Percentiles rank a stretch among this genome's conserved stretches.
Evolutionary conservation across 192 early-diverging fungal genomes (phyloP).

Genomic region (Jimgerdemannia flammicorona): DNA sequence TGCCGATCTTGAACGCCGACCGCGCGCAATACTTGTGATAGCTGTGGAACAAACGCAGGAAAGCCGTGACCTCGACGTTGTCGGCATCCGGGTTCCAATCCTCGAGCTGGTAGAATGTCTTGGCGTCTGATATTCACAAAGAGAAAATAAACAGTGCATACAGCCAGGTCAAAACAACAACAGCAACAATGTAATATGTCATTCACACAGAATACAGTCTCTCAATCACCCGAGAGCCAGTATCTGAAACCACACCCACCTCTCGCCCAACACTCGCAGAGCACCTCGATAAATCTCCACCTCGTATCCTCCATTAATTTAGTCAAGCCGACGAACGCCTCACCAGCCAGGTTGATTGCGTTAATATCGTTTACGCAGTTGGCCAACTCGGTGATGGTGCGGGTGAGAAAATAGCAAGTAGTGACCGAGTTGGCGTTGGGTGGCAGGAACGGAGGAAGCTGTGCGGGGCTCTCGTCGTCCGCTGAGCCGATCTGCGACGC

Average conservation of each 20-base stretch:
- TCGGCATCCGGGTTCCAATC: conserved; percentile 67
- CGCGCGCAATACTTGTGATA: conserved; percentile 64
- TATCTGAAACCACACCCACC: conserved; percentile 50
- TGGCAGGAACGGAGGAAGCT: conserved; percentile 26
- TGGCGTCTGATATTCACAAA: conserved; percentile 50
- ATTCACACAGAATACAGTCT: background rate
- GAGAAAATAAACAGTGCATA: background rate
- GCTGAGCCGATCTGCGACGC: background rate
- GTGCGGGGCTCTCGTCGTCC: background rate
- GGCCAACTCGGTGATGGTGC: conserved; percentile 69
- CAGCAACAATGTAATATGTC: background rate
- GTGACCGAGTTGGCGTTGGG: conserved; percentile 57
- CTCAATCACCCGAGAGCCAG: background rate
- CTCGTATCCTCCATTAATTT: conserved; percentile 71
- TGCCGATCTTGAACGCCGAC: conserved; percentile 57
- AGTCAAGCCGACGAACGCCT: conserved; percentile 63
- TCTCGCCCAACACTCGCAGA: conserved; percentile 74
- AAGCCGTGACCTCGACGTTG: conserved; percentile 54
- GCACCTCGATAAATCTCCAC: conserved; percentile 63
- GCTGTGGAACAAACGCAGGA: conserved; percentile 63
- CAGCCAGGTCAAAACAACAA: background rate
- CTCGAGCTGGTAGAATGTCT: conserved; percentile 66
- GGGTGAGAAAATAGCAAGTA: conserved; percentile 71
- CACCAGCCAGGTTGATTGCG: conserved; percentile 66
- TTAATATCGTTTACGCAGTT: conserved; percentile 79